A percentile compares a stretch with the other conserved stretches of the same genome.
These are phyloP conservation scores for Lactarius trivialis DNA, from an alignment of 768 basidiomycete species.

Conservation along the genomic window DNA sequence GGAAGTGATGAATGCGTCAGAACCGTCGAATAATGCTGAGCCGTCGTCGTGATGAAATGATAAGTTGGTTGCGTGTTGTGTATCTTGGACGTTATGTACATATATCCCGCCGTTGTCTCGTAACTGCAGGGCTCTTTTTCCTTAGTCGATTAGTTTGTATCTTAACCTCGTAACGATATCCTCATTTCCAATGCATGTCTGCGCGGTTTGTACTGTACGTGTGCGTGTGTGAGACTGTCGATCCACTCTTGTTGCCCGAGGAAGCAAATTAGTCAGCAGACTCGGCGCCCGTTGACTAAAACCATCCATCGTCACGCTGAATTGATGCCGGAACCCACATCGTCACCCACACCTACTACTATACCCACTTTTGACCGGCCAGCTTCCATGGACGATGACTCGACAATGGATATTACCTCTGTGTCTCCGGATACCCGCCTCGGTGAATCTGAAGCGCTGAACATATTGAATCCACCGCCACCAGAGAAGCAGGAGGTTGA, in stretches of 20 bases:
- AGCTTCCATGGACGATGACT: slow-evolving; percentile 1
- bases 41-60: slow-evolving; percentile 28
- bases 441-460: slow-evolving; percentile 1
- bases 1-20: slow-evolving; percentile 47
- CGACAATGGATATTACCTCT: slow-evolving; percentile 6
- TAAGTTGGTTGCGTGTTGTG: slow-evolving; percentile 12
- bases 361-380: background rate
- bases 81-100: slow-evolving; percentile 21
- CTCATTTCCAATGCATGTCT: background rate
- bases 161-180: slow-evolving; percentile 6
- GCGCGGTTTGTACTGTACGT: background rate
- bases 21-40: slow-evolving; percentile 34
- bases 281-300: background rate
- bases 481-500: background rate
- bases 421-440: background rate
- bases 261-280: slow-evolving; percentile 2
- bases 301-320: background rate
- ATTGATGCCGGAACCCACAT: background rate
- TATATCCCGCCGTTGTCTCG: slow-evolving; percentile 14
- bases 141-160: slow-evolving; percentile 8
- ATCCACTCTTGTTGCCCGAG: too few relatives aligned
- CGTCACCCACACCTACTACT: background rate
- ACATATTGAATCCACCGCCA: slow-evolving; percentile 1
- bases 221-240: too few relatives aligned
- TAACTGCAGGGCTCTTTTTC: slow-evolving; percentile 6